Evolutionary conservation across 2,329 filamentous ascomycete genomes (phyloP).

Genomic region (Phoma sp.): DNA sequence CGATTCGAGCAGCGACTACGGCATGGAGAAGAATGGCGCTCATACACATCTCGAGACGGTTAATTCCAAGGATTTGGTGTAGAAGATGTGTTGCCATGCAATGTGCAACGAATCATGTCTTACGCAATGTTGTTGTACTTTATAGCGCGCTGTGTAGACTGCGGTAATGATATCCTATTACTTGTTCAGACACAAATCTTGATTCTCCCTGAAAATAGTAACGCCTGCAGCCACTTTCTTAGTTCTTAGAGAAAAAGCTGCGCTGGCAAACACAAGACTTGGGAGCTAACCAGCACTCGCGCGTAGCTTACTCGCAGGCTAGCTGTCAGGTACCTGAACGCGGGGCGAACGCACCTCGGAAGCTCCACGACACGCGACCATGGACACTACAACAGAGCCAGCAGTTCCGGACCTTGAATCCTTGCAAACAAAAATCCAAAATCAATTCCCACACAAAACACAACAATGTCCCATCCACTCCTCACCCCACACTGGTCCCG

Average conservation of each 20-base stretch:
- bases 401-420: too few relatives aligned
- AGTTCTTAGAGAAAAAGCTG: too few relatives aligned
- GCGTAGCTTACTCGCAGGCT: slow-evolving; percentile 7
- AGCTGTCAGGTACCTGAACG: slow-evolving; percentile 3
- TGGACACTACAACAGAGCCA: too few relatives aligned
- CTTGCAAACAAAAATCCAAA: too few relatives aligned
- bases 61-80: slow-evolving; percentile 20
- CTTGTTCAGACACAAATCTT: background rate
- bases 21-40: slow-evolving; percentile 31
- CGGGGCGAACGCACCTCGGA: slow-evolving; percentile 13
- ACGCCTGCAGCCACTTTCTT: too few relatives aligned
- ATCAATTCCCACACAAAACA: too few relatives aligned
- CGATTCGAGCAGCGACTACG: slow-evolving; percentile 26
- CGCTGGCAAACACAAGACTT: too few relatives aligned
- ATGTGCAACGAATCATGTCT: background rate
- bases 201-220: background rate
- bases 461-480: slow-evolving; percentile 30
- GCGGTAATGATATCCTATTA: background rate
- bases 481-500: slow-evolving; percentile 37
- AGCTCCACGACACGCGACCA: background rate
- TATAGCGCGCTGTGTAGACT: slow-evolving; percentile 3
- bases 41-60: slow-evolving; percentile 37
- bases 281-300: background rate
- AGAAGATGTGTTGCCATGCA: background rate
- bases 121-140: slow-evolving; percentile 3